phyloP scores from a whole-genome alignment of 106 monocot species.

The Platanthera zijinensis region DNA sequence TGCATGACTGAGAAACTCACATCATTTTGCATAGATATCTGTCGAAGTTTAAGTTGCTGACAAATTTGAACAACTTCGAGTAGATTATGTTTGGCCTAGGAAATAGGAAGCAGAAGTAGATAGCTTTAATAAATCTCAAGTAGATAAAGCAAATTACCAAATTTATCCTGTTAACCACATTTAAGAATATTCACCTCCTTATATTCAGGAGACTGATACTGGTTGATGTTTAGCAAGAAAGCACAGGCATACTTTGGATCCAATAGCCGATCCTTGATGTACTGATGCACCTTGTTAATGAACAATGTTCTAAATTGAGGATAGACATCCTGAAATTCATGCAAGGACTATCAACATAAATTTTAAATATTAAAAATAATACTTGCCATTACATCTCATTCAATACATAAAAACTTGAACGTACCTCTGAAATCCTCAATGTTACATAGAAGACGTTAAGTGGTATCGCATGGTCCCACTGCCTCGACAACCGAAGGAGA shows the following conservation, averaged over 20 bases:
- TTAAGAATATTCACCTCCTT: constrained; percentile 43
- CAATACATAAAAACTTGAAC: background rate
- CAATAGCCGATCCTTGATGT: constrained; percentile 78
- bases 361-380: background rate
- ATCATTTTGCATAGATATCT: constrained; percentile 68
- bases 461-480: constrained; percentile 89
- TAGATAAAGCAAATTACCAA: background rate
- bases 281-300: constrained; percentile 71
- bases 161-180: background rate
- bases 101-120: background rate
- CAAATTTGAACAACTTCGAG: constrained; percentile 82
- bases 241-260: constrained; percentile 95
- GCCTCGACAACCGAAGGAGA: constrained; percentile 86
- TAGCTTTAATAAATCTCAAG: background rate
- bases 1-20: constrained; percentile 39
- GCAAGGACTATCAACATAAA: background rate
- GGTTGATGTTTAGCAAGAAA: constrained; percentile 60
- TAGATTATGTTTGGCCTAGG: constrained; percentile 62
- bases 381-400: background rate
- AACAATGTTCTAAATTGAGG: constrained; percentile 71
- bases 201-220: constrained; percentile 52
- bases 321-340: constrained; percentile 37
- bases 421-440: constrained; percentile 79
- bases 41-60: constrained; percentile 71
- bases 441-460: constrained; percentile 72